A percentile compares a stretch with the other conserved stretches of the same genome.
These are phyloP conservation scores for Diaporthe batatas DNA, from an alignment of 2,329 filamentous ascomycete species.

Conservation along the genomic window DNA sequence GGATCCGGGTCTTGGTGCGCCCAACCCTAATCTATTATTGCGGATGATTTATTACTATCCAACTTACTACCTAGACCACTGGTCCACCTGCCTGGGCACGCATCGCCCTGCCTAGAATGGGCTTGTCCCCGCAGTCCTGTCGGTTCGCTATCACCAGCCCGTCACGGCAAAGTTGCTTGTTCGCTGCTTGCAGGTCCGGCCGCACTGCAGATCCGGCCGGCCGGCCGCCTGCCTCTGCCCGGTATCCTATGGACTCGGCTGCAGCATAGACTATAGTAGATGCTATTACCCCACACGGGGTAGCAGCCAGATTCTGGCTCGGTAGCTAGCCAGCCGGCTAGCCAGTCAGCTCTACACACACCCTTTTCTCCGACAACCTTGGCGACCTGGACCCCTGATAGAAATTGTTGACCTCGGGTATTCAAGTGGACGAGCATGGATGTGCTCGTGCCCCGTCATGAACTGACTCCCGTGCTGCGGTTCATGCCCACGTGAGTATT, in stretches of 20 bases:
- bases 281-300: background rate
- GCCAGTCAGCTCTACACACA: background rate
- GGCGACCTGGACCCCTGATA: background rate
- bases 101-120: conserved; percentile 15
- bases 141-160: background rate
- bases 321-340: background rate
- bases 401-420: conserved; percentile 2
- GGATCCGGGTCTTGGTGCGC: conserved; percentile 33
- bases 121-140: background rate
- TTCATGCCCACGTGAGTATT: background rate
- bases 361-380: conserved; percentile 21
- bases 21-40: background rate
- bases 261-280: too few relatives aligned
- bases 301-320: conserved; percentile 1
- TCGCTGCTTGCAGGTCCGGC: conserved; percentile 4
- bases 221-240: background rate
- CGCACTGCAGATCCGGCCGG: background rate
- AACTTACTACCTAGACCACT: background rate
- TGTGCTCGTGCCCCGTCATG: background rate
- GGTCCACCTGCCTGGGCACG: background rate
- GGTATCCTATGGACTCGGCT: too few relatives aligned
- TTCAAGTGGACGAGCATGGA: too few relatives aligned
- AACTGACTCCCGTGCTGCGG: background rate
- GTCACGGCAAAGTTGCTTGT: conserved; percentile 6
- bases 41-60: background rate